These are phyloP conservation scores for Akanthomyces dipterigenus DNA, from an alignment of 2,329 filamentous ascomycete genomes.

Conservation along the genomic window DNA sequence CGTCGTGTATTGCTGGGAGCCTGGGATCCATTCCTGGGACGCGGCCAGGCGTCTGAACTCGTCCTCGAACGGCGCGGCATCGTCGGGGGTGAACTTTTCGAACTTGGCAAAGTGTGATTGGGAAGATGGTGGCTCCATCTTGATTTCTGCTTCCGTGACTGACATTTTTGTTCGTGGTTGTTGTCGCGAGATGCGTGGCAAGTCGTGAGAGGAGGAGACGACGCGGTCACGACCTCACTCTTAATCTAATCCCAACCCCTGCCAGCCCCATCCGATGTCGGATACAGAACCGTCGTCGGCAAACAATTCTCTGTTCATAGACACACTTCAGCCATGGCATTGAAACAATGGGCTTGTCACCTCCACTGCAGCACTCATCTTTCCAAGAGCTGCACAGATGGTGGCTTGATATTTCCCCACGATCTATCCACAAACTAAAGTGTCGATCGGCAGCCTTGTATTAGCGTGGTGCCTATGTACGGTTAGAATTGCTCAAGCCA, in stretches of 20 bases:
- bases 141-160: not conserved
- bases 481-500: too few species aligned
- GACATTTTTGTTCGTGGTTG: not conserved
- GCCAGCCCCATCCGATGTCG: not conserved
- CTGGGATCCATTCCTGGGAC: slow-evolving; percentile 24
- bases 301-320: too few species aligned
- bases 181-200: not conserved
- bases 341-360: too few species aligned
- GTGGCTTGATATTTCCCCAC: too few species aligned
- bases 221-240: not conserved
- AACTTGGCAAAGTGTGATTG: slow-evolving; percentile 28
- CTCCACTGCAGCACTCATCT: too few species aligned
- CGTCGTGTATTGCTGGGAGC: slow-evolving; percentile 21
- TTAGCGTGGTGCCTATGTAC: too few species aligned
- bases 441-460: too few species aligned
- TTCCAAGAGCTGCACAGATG: too few species aligned
- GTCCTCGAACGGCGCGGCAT: slow-evolving; percentile 23
- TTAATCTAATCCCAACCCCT: not conserved
- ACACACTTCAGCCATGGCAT: too few species aligned
- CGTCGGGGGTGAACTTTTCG: slow-evolving; percentile 22
- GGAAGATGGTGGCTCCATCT: slow-evolving; percentile 16
- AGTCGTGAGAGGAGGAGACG: not conserved
- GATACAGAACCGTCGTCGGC: not conserved
- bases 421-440: too few species aligned
- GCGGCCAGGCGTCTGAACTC: slow-evolving; percentile 26